Base-by-base conservation (phyloP, 768 basidiomycete species). In the Holtermanniella nyarrowii region DNA sequence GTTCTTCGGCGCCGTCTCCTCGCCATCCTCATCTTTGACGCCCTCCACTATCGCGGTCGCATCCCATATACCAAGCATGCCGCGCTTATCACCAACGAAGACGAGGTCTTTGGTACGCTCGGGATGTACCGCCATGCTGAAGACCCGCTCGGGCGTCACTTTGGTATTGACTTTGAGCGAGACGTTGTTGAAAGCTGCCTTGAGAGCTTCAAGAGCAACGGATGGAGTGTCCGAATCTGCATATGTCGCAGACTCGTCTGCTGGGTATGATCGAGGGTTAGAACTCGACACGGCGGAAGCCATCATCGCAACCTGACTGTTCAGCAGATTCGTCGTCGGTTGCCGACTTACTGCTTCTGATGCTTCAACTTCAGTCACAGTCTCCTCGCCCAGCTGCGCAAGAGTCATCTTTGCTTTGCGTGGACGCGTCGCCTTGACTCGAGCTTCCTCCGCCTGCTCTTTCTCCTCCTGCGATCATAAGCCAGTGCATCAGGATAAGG, bases 101-200 rank as follows among this genome's bases (percentile, higher is more conserved):
- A 73, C 68, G 24, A 76, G 53, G 18, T 57, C 70, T 57, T 68
- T 71, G 22, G 44, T 63, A 27, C 37, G 53, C 27, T 62, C 62
- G 1, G 74, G 74, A 62, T 76, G 74, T 0, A 74, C 66, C 3
- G 57, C 54, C 58, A 76, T 70, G 21, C 61, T 65, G 52, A 70
- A 76, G 11, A 72, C 67, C n/a, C 75, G 59, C n/a, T 74, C 73
- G 0, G 61, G 50, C 11, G 68, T 71, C 46, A 73, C 66, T 47
- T 69, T 71, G 4, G 64, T 63, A 44, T 67, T 63, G 3, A 59
- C 56, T n/a, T 52, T 50, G 12, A 73, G 49, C 7, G 44, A 49
- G 53, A 72, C 60, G 5, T 55, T 50, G 24, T 58, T 56, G 55
- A 73, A 72, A 1, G 49, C 53, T 5, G 54, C 40, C 23, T 61